phyloP scores from a whole-genome alignment of 2,329 filamentous ascomycete genomes.

The Graphilbum sp. region DNA sequence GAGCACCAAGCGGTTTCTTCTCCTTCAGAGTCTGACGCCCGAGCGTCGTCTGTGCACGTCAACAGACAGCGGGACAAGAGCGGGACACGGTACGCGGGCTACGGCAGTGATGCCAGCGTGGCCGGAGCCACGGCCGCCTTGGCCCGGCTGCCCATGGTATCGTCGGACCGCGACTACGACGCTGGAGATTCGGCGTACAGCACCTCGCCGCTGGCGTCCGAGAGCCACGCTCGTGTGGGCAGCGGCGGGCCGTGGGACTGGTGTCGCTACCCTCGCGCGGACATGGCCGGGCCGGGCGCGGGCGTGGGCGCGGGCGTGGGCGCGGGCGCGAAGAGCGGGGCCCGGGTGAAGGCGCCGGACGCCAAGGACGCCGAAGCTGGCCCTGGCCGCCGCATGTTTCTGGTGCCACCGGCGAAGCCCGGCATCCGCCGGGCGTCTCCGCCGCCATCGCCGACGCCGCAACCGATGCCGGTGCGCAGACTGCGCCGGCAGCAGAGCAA shows the following conservation, averaged over 20 bases:
- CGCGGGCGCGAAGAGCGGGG: too few relatives aligned
- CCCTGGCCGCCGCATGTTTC: neutral
- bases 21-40: too few relatives aligned
- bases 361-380: neutral
- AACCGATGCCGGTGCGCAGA: neutral
- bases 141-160: neutral
- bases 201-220: slow-evolving; percentile 6
- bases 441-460: neutral
- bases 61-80: too few relatives aligned
- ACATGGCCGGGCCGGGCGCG: too few relatives aligned
- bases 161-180: slow-evolving; percentile 5
- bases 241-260: neutral
- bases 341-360: too few relatives aligned
- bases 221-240: neutral
- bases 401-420: neutral
- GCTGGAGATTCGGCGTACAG: slow-evolving; percentile 7
- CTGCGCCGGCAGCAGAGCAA: neutral
- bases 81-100: neutral
- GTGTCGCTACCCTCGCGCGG: neutral
- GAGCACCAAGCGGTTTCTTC: too few relatives aligned
- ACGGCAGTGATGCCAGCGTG: neutral
- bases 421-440: neutral
- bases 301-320: too few relatives aligned
- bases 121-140: neutral
- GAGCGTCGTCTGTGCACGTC: too few relatives aligned